Base-by-base conservation (phyloP, 257 asterid species). In the Jacaranda mimosifolia region DNA sequence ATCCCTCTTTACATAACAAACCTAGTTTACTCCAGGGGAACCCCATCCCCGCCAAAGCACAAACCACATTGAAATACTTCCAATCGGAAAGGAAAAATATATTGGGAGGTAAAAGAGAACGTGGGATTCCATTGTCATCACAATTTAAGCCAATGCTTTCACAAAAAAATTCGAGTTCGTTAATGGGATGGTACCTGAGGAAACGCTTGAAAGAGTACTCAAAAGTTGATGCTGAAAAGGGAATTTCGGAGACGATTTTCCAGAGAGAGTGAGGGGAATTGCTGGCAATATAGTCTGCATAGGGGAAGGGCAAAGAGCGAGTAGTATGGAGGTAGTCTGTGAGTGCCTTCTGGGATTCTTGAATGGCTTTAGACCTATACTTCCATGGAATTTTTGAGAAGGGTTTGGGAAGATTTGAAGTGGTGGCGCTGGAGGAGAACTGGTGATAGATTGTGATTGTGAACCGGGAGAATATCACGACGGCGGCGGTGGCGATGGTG, bases 121-220 rank as follows among this genome's bases (percentile, higher is more conserved):
- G 56, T 7, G 79, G 67, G 15, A 15, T 36, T 8, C 52, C 80
- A 72, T 63, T 84, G 26, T 67, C 79, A 13, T n/a, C 38, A 38
- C 45, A 66, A 52, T 53, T 57, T 18, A 88, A 68, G 3, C 94
- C 96, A 72, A 90, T 90, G 75, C 96, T 90, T 77, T 90, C 96
- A 32, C 77, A 82, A 70, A 91, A 83, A 68, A 91, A 86, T 0
- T 89, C 92, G 76, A 90, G 77, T 52, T 90, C 96, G 83, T 87
- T 87, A 82, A 90, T 73, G 5, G 96, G 96, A 38, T 90, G 88
- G 78, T 90, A 90, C 94, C 92, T 85, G 79, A 90, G 87, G 51
- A 79, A 88, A 40, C 89, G 81, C 73, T 59, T 85, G 63, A 90
- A 52, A 1, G 88, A 79, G 80, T 59, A 46, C 38, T 63, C 40